Evolutionary conservation across 1,284 basidiomycete species (phyloP).

Genomic region (Dichomitus squalens): DNA sequence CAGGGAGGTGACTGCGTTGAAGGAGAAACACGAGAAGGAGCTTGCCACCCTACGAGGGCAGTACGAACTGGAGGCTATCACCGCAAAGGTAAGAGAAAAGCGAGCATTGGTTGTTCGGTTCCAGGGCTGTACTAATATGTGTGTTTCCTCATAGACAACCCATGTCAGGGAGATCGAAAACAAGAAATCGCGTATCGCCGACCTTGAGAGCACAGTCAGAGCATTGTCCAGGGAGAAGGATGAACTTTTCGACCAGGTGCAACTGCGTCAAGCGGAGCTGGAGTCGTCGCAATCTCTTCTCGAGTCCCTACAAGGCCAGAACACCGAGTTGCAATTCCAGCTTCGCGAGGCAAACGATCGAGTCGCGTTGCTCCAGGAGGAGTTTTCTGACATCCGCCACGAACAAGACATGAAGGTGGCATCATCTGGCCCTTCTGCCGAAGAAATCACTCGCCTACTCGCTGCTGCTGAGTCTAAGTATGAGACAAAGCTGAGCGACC

Average conservation of each 20-base stretch:
- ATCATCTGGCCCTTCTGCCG: constrained; percentile 53
- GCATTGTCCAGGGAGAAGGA: constrained; percentile 75
- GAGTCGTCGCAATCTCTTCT: constrained; percentile 79
- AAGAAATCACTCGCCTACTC: constrained; percentile 78
- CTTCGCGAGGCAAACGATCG: constrained; percentile 79
- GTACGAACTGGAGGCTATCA: constrained; percentile 76
- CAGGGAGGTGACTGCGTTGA: constrained; percentile 64
- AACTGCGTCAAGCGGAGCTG: constrained; percentile 84
- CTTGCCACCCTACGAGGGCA: constrained; percentile 64
- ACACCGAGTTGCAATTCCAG: constrained; percentile 84
- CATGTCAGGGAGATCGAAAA: constrained; percentile 69
- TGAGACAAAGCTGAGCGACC: constrained; percentile 72
- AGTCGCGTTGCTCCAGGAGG: constrained; percentile 69
- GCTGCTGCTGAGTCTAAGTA: constrained; percentile 77
- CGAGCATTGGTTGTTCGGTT: background rate
- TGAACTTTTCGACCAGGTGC: constrained; percentile 79
- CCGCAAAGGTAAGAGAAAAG: constrained; percentile 61
- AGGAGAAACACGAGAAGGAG: constrained; percentile 78
- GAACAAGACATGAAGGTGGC: constrained; percentile 52
- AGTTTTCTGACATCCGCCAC: constrained; percentile 66
- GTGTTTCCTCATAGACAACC: constrained; percentile 49
- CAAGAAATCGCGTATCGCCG: constrained; percentile 65
- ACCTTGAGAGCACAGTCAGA: constrained; percentile 72
- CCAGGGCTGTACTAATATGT: background rate
- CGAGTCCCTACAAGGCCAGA: constrained; percentile 75